phyloP scores from a whole-genome alignment of 2,329 filamentous ascomycete species.

The Neonectria punicea region DNA sequence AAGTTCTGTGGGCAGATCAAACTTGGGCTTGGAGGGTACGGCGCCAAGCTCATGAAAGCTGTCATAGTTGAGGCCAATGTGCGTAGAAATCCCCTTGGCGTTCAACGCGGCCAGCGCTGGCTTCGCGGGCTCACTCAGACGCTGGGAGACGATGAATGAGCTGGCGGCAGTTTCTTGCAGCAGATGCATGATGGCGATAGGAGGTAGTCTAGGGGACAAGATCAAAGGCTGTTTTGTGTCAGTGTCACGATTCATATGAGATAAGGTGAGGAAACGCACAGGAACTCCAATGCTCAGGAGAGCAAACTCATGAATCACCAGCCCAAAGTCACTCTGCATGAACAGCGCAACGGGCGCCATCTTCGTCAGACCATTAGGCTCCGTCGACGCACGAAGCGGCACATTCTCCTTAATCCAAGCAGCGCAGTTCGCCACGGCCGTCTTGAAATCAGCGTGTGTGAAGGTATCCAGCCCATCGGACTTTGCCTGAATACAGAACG shows the following conservation, averaged over 20 bases:
- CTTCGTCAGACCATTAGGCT: slow-evolving; percentile 17
- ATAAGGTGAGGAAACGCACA: slow-evolving; percentile 16
- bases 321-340: slow-evolving; percentile 44
- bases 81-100: slow-evolving; percentile 30
- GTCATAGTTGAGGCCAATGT: slow-evolving; percentile 23
- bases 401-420: slow-evolving; percentile 31
- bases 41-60: slow-evolving; percentile 21
- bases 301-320: slow-evolving; percentile 42
- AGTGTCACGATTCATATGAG: not conserved
- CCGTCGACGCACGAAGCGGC: slow-evolving; percentile 3
- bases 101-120: slow-evolving; percentile 22
- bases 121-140: slow-evolving; percentile 29
- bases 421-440: slow-evolving; percentile 32
- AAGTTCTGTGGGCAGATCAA: slow-evolving; percentile 30
- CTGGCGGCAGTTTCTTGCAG: slow-evolving; percentile 25
- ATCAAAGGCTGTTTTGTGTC: slow-evolving; percentile 26
- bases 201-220: slow-evolving; percentile 32
- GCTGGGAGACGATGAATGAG: slow-evolving; percentile 34
- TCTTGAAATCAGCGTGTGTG: slow-evolving; percentile 35
- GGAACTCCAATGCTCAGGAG: slow-evolving; percentile 40
- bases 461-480: slow-evolving; percentile 26
- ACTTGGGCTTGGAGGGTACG: slow-evolving; percentile 23
- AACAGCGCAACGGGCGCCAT: slow-evolving; percentile 41
- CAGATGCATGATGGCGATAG: slow-evolving; percentile 31
- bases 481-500: slow-evolving; percentile 42